Conservation (phyloP, 495 filamentous ascomycete species). For the Aspergillus steynii region DNA sequence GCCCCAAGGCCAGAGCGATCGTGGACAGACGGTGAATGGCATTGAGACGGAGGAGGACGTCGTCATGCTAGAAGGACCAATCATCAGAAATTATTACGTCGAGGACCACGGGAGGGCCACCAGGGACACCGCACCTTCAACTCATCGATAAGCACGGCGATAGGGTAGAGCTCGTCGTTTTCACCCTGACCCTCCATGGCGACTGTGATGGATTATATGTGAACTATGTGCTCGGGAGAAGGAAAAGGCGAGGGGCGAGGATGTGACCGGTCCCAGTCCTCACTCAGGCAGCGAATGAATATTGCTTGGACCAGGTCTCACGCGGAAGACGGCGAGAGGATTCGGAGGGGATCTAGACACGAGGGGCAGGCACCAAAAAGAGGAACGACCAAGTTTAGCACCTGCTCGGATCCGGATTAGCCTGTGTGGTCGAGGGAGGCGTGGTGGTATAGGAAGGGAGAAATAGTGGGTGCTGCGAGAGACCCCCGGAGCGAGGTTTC, state of each 20-base stretch:
- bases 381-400: slow-evolving; percentile 13
- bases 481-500: slow-evolving; percentile 42
- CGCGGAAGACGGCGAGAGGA: slow-evolving; percentile 28
- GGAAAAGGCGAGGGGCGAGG: slow-evolving; percentile 26
- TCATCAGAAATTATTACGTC: slow-evolving; percentile 22
- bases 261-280: slow-evolving; percentile 39
- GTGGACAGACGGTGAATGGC: slow-evolving; percentile 97
- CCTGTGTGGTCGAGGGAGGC: slow-evolving; percentile 10
- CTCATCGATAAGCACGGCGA: slow-evolving; percentile 99
- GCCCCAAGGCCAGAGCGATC: slow-evolving; percentile 91
- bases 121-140: slow-evolving; percentile 69
- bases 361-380: slow-evolving; percentile 12
- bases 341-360: slow-evolving; percentile 10
- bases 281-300: slow-evolving; percentile 18
- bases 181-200: slow-evolving; percentile 70
- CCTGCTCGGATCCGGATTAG: slow-evolving; percentile 23
- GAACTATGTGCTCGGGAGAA: slow-evolving; percentile 20
- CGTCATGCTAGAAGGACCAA: slow-evolving; percentile 72
- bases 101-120: slow-evolving; percentile 4
- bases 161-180: slow-evolving; percentile 98
- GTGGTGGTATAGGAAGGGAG: slow-evolving; percentile 27
- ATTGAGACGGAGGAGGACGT: slow-evolving; percentile 95
- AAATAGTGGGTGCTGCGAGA: slow-evolving; percentile 23
- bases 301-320: slow-evolving; percentile 22
- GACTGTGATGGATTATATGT: slow-evolving; percentile 27